Base-by-base conservation (phyloP, 306 rosid genomes). In the Fragaria ananassa region DNA sequence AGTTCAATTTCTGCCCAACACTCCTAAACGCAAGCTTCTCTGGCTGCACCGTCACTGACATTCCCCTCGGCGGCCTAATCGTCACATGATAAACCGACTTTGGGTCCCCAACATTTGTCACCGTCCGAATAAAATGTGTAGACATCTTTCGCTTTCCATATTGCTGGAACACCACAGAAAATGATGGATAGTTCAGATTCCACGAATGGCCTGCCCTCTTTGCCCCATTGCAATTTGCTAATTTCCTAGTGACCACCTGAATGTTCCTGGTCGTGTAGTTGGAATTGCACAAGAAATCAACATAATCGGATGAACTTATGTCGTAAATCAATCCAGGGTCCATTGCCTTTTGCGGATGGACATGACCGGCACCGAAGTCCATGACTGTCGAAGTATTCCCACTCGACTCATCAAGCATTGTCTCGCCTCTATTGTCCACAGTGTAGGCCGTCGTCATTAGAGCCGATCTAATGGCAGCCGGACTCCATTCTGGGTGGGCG, bases 401-500 rank as follows among this genome's bases (percentile, higher is more conserved):
- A 8, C 87, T 91, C 14, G 97, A 91, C 54, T 93, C 98, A 70
- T 93, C 98, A 62, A 86, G 71, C 92, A 93, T 89, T 0, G 87
- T 77, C 66, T 80, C 78, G 8, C 93, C 97, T 42, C 74, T 80
- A 42, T 93, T 93, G 12, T 93, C 98, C 14, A 89, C 79, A 0
- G 87, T 87, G 64, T 91, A 93, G 6, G 98, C 98, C 11, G 96
- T 93, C 0, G 98, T 93, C 97, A 93, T 91, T 31, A 93, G 65
- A 3, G 98, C 97, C 0, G 98, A 93, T 75, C 83, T 87, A 25
- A 93, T 93, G 0, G 96, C 92, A 7, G 98, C 96, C 0, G 97
- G 93, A 79, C 93, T 89, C 98, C 98, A 93, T 41, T 86, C 92
- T 0, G 98, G 98, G 60, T 93, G 98, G 1, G 96, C 96, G 0